A percentile compares a stretch with the other conserved stretches of the same genome.
These are phyloP conservation scores for Babesia microti DNA, from an alignment of 169 alveolate genomes.

Conservation along the genomic window DNA sequence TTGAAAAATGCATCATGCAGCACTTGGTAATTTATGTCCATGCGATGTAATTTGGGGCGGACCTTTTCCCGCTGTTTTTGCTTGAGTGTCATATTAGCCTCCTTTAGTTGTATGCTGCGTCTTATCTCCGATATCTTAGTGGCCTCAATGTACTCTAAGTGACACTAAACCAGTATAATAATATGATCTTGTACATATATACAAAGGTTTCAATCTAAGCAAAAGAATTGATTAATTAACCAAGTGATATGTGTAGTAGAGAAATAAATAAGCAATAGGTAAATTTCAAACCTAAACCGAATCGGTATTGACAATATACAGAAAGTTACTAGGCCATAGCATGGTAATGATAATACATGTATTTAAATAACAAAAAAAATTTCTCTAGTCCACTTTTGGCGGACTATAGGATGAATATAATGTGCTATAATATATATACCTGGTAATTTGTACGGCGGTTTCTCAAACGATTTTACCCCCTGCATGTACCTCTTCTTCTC, in stretches of 20 bases:
- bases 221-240: neutral
- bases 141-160: constrained; percentile 68
- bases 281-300: too few relatives aligned
- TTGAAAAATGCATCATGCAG: constrained; percentile 97
- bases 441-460: constrained; percentile 89
- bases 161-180: neutral
- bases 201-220: neutral
- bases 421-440: too few relatives aligned
- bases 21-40: constrained; percentile 91
- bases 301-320: too few relatives aligned
- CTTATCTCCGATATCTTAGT: constrained; percentile 78
- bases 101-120: constrained; percentile 82
- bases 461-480: constrained; percentile 87
- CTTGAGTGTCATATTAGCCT: constrained; percentile 83
- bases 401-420: too few relatives aligned
- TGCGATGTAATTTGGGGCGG: constrained; percentile 90
- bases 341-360: too few relatives aligned
- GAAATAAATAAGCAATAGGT: too few relatives aligned
- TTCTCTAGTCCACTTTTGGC: too few relatives aligned
- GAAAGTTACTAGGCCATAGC: too few relatives aligned
- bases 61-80: constrained; percentile 93
- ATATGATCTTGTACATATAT: neutral
- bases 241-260: neutral
- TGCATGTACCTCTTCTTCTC: constrained; percentile 89
- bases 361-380: too few relatives aligned